phyloP scores from a whole-genome alignment of 192 early-diverging fungal species.

The Kickxella alabastrina region DNA sequence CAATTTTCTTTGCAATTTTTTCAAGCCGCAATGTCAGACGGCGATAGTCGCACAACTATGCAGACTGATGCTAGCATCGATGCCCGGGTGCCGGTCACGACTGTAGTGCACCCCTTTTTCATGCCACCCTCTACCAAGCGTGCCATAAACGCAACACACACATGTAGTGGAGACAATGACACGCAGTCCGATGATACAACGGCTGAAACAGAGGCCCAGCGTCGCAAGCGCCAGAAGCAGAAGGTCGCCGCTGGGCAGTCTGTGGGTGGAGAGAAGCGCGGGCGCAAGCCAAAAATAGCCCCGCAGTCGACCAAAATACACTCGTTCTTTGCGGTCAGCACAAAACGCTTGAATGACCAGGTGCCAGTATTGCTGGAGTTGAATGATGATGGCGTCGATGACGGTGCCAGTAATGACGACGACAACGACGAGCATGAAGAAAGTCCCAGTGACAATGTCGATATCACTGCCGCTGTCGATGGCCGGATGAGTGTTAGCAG shows the following conservation, averaged over 20 bases:
- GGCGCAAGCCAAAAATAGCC: constrained; percentile 10
- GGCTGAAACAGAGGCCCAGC: not conserved
- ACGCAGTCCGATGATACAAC: not conserved
- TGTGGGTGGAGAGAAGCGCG: constrained; percentile 11
- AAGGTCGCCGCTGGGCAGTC: not conserved
- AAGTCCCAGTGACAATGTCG: no score
- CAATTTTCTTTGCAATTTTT: not conserved
- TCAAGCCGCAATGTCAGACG: no score
- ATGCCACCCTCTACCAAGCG: constrained; percentile 26
- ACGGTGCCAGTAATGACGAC: not conserved
- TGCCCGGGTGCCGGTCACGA: constrained; percentile 1
- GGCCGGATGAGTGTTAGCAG: no score
- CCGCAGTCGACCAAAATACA: constrained; percentile 23
- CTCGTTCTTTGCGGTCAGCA: constrained; percentile 31
- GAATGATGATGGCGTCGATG: not conserved
- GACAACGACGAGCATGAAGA: not conserved
- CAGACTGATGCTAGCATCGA: no score
- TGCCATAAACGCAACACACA: no score
- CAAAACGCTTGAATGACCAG: constrained; percentile 1
- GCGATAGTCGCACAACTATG: no score
- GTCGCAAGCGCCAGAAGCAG: constrained; percentile 29
- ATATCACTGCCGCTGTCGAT: no score
- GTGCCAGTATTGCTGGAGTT: not conserved
- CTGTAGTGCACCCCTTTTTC: constrained; percentile 32
- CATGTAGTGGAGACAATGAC: no score